Evolutionary conservation across 2,329 filamentous ascomycete species (phyloP), one percentile per base, ranked within the genome.

Genomic region (Fusarium illudens): DNA sequence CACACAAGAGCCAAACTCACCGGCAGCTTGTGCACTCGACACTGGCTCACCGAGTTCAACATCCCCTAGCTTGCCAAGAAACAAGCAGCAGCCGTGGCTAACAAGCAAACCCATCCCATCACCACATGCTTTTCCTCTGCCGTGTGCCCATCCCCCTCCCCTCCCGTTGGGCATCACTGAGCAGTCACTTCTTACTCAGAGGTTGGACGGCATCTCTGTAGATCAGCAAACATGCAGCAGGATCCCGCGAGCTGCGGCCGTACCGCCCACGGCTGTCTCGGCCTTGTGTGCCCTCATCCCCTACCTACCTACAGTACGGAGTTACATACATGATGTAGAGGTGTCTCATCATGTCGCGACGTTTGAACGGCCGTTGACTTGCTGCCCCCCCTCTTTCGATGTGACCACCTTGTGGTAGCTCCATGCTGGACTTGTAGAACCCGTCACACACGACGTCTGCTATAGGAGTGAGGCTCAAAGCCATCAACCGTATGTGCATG

Each of bases 171-270:
- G 39, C 22, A 44, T 33, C 34, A 12, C n/a, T 25, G 15, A 30
- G 33, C 12, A 49, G n/a, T n/a, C n/a, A n/a, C 27, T 25, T 62
- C 30, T 34, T 46, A 22, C 37, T 50, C 46, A 7, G 30, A 42
- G 50, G 52, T 51, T 44, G 30, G 56, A 67, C 54, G 56, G 36
- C 27, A 48, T 34, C 52, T 55, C 17, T 67, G 67, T 51, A 60
- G 42, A 63, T 62, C 52, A 64, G 49, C 68, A 71, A 60, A 62
- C 68, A 67, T 64, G 67, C 62, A 64, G 67, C 62, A 62, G 36
- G 30, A 50, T 59, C 51, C 56, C 52, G 62, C 44, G 49, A 67
- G 55, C 53, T 58, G 39, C 34, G 48, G 20, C 39, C 34, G 33
- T 33, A 53, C 53, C 15, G 33, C 34, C 19, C 42, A 44, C 25